Evolutionary conservation across 306 rosid genomes (phyloP).

Genomic region (Dalbergia cultrata): DNA sequence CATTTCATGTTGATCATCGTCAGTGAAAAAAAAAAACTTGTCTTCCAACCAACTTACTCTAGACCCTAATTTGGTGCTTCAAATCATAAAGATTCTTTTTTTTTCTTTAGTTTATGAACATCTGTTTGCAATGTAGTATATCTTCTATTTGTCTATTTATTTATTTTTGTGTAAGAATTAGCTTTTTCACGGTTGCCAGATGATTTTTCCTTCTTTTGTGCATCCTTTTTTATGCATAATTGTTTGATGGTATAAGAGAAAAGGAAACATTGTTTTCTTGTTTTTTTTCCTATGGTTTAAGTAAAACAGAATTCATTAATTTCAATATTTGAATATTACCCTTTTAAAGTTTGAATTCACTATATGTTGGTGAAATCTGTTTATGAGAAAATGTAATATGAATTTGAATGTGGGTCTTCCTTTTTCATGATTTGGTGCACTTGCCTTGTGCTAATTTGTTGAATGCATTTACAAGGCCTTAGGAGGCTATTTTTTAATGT

Average conservation of each 20-base stretch:
- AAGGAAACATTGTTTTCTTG: not conserved
- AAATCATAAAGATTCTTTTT: not conserved
- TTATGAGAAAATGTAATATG: not conserved
- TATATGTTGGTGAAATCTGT: not conserved
- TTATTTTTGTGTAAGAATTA: not conserved
- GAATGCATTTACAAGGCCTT: not conserved
- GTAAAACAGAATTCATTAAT: not conserved
- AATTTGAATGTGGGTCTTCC: not conserved
- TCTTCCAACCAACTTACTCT: not conserved
- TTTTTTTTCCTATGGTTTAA: not conserved
- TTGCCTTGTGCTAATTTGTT: not conserved
- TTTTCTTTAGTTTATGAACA: no score
- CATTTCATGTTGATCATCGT: not conserved
- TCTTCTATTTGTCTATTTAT: not conserved
- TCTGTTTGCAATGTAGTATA: not conserved
- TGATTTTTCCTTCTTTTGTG: not conserved
- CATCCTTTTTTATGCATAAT: not conserved
- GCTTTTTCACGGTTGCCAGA: not conserved
- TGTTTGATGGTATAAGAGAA: not conserved
- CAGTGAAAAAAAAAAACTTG: not conserved
- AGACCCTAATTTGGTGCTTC: not conserved
- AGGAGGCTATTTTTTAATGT: not conserved
- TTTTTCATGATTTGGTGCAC: not conserved
- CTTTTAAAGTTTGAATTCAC: not conserved
- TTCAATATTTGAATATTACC: not conserved